Base-by-base conservation (phyloP, 1,139 yeast genomes). In the Geotrichum reessii region DNA sequence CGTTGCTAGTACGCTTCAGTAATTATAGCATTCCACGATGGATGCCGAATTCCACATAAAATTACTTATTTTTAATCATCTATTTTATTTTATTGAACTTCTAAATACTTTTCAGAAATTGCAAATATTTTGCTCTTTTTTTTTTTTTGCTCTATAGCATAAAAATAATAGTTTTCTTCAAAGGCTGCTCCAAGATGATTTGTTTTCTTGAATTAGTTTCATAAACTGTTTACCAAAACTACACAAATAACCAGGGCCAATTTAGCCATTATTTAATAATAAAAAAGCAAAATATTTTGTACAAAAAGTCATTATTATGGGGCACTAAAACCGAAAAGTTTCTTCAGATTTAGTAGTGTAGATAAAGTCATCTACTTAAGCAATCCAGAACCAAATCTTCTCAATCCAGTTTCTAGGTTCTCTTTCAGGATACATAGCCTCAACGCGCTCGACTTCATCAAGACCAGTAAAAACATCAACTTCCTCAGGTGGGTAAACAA, bases 381-480 rank as follows among this genome's bases (percentile, higher is more conserved):
- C 72, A 53, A 77, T 65, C 79, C 80, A 77, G 67, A 63, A 75
- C 81, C 81, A 77, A 12, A 76, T 57, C 62, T 66, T 73, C 64
- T 77, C 77, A n/a, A 70, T 24, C 17, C 64, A 49, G 61, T 76
- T 77, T 52, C 66, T 65, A 6, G 80, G 79, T 19, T 64, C 64
- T 50, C 75, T 67, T 21, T 69, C 74, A 5, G 76, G 75, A 47
- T 66, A 69, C 59, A 62, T 63, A 31, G 69, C 68, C 55, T 76
- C 80, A 62, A 73, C 76, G 52, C 72, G 74, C 59, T 81, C 84
- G 66, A 76, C 78, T 61, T 78, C 78, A 65, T 78, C 78, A 70
- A 84, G 76, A 50, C 82, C 82, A 53, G 75, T 73, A 57, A 77
- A 76, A 48, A 82, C 69, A 66, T 82, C 85, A 55, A 81, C 72